Percentiles rank a stretch among this genome's conserved stretches.
These are phyloP conservation scores for Pseudotulostoma volvatum DNA, from an alignment of 495 filamentous ascomycete species.

Conservation along the genomic window DNA sequence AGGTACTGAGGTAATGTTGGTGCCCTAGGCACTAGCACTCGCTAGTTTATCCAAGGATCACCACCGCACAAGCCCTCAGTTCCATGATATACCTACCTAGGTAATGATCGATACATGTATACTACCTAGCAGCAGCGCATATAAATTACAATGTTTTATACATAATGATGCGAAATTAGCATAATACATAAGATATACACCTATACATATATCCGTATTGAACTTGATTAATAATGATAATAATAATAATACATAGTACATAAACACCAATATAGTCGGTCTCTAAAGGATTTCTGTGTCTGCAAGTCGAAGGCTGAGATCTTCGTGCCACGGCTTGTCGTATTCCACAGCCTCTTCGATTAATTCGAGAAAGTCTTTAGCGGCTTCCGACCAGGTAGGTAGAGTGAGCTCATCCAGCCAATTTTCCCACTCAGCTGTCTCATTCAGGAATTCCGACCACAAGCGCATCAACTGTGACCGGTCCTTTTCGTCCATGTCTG, in stretches of 20 bases:
- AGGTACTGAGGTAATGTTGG: too few species aligned
- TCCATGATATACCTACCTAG: too few species aligned
- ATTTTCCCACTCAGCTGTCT: slow-evolving; percentile 15
- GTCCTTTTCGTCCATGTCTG: slow-evolving; percentile 2
- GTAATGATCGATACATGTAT: too few species aligned
- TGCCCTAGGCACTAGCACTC: too few species aligned
- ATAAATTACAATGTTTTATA: background rate
- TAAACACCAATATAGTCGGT: background rate
- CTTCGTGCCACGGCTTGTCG: background rate
- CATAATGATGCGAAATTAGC: background rate
- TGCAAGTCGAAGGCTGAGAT: background rate
- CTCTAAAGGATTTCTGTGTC: background rate
- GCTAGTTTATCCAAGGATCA: too few species aligned
- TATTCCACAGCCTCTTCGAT: slow-evolving; percentile 13
- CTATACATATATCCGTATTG: background rate
- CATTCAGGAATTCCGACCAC: slow-evolving; percentile 10
- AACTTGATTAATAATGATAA: background rate
- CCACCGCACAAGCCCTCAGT: too few species aligned
- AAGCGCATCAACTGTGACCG: slow-evolving; percentile 11
- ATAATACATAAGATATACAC: background rate
- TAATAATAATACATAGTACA: background rate
- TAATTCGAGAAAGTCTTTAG: slow-evolving; percentile 11
- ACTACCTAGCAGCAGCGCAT: too few species aligned
- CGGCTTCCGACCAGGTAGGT: slow-evolving; percentile 13
- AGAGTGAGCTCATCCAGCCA: slow-evolving; percentile 5